Evolutionary conservation across 2,329 filamentous ascomycete species (phyloP).

Genomic region (Diaporthe vaccinii): DNA sequence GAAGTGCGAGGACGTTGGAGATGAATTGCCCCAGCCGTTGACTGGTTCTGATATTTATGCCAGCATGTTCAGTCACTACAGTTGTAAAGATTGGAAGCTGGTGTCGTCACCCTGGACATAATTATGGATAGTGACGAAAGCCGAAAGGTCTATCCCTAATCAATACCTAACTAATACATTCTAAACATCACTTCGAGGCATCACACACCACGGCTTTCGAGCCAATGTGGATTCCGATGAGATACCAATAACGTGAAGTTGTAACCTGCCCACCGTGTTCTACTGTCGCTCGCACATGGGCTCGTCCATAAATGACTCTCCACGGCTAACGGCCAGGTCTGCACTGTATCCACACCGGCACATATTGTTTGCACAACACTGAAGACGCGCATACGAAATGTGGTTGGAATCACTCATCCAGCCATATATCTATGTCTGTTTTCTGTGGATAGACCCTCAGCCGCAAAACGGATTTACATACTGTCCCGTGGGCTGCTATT

Average conservation of each 20-base stretch:
- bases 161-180: neutral
- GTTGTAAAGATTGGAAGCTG: neutral
- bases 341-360: too few species aligned
- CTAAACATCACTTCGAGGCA: neutral
- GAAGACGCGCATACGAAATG: too few species aligned
- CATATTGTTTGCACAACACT: too few species aligned
- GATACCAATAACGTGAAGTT: neutral
- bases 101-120: conserved; percentile 1
- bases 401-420: neutral
- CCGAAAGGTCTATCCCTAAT: neutral
- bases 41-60: neutral
- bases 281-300: neutral
- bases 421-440: neutral
- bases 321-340: too few species aligned
- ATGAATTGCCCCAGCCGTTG: neutral
- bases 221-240: neutral
- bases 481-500: too few species aligned
- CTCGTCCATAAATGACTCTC: too few species aligned
- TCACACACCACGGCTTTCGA: too few species aligned
- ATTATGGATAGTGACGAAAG: neutral
- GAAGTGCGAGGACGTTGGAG: neutral
- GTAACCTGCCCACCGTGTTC: neutral
- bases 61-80: conserved; percentile 13
- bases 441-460: too few species aligned
- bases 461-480: too few species aligned